Base-by-base conservation (phyloP, 2,329 filamentous ascomycete species). In the Macrophomina phaseolina region DNA sequence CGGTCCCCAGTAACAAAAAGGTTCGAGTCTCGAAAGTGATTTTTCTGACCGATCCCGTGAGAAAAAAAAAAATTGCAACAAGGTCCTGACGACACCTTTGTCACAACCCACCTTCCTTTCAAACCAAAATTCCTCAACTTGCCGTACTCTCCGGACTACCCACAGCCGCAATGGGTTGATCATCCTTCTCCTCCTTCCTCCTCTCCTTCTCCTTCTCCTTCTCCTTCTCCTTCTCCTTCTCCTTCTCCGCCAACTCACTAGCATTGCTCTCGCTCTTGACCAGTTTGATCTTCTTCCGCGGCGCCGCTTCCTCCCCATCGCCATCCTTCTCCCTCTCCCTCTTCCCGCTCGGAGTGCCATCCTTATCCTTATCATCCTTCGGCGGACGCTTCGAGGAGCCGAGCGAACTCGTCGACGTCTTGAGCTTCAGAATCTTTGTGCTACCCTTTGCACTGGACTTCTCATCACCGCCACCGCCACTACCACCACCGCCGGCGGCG, bases 221-320 rank as follows among this genome's bases (percentile, higher is more conserved):
- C 5, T 49, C n/a, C 32, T 18, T 8, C 1, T 49, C 34, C 34
- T 42, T 52, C 3, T 62, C 42, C 46, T 28, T 45, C 18, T 55
- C 62, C 62, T 34, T 65, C 8, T 46, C 62, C 40, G n/a, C 23
- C 18, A 45, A 32, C 5, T 52, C 64, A 28, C 34, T 51, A 6
- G 42, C 64, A 14, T 36, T 56, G 49, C 66, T 67, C 34, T 65
- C 61, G 34, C 30, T 30, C 60, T 61, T 64, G 12, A 52, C 14
- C 51, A 79, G 69, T 68, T 79, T 79, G 49, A 79, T 75, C 69
- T 79, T 79, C 72, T 79, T 79, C 69, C 75, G 73, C 16, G 75
- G 75, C 12, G 72, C 14, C 7, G 53, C 45, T 16, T 66, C 73
- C 45, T 71, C 70, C 0, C 70, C 72, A 0, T 74, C 74, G n/a